A percentile compares a stretch with the other conserved stretches of the same genome.
phyloP scores from a whole-genome alignment of 2,329 filamentous ascomycete species.

The Botrytis byssoidea region DNA sequence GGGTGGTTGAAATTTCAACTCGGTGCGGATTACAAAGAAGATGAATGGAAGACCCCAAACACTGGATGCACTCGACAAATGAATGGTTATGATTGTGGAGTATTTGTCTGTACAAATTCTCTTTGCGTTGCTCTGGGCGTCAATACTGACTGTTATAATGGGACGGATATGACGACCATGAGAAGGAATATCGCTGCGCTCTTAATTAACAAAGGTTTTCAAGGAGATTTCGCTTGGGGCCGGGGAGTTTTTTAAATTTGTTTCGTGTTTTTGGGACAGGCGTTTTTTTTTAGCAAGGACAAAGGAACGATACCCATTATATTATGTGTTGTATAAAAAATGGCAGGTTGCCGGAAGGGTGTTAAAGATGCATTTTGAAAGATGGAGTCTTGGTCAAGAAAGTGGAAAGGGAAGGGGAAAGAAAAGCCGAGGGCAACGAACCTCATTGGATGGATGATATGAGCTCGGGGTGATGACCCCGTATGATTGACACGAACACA shows the following conservation, averaged over 20 bases:
- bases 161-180: constrained; percentile 57
- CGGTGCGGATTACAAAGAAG: constrained; percentile 50
- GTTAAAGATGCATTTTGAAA: constrained; percentile 6
- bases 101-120: constrained; percentile 72
- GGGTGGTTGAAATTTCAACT: constrained; percentile 60
- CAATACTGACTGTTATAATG: constrained; percentile 46
- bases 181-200: constrained; percentile 62
- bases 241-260: constrained; percentile 22
- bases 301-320: constrained; percentile 30
- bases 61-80: constrained; percentile 55
- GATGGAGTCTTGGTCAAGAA: constrained; percentile 6
- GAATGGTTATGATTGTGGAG: constrained; percentile 74
- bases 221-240: constrained; percentile 51
- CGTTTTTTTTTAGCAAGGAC: constrained; percentile 27
- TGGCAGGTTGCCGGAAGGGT: constrained; percentile 2
- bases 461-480: background rate
- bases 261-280: constrained; percentile 22
- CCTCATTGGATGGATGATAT: background rate
- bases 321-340: constrained; percentile 12
- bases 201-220: constrained; percentile 66
- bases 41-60: constrained; percentile 58
- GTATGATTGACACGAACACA: background rate
- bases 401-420: background rate
- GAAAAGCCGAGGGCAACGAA: background rate
- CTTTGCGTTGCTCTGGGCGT: constrained; percentile 53